Conservation (phyloP, 495 filamentous ascomycete species). For the Neurospora sp. region DNA sequence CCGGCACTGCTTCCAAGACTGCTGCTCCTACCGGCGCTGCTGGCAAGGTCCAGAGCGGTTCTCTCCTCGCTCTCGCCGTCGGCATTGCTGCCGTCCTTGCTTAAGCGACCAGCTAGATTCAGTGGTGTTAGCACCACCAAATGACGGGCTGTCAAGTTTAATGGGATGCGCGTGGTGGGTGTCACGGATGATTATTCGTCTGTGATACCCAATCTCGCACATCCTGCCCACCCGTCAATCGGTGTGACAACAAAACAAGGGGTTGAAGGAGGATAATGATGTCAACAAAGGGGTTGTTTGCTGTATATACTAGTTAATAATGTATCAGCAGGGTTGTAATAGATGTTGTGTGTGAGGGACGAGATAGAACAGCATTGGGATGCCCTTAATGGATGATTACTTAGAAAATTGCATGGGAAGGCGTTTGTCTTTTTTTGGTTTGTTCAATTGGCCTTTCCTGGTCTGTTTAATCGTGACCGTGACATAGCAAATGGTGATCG, state of each 20-base stretch:
- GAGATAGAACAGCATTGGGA: background rate
- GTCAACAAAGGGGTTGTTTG: background rate
- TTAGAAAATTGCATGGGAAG: background rate
- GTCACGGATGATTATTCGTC: background rate
- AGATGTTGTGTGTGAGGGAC: background rate
- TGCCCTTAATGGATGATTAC: background rate
- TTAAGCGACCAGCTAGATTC: background rate
- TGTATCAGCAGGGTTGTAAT: background rate
- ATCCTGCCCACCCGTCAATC: background rate
- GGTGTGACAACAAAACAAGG: background rate
- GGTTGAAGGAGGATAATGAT: background rate
- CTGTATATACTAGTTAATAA: background rate
- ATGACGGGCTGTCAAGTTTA: background rate
- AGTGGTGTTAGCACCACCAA: background rate
- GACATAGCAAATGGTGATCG: too few species aligned
- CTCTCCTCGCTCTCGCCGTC: constrained; percentile 8
- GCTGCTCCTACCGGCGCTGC: constrained; percentile 3
- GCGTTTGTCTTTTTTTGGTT: background rate
- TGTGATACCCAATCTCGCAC: background rate
- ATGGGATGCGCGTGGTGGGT: background rate
- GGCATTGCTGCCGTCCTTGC: constrained; percentile 11
- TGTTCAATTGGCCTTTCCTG: background rate
- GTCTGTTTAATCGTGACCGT: too few species aligned
- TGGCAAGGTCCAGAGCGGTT: constrained; percentile 3
- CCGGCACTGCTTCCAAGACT: background rate